Conservation (phyloP, 345 rosid species). For the Gossypium longicalyx region DNA sequence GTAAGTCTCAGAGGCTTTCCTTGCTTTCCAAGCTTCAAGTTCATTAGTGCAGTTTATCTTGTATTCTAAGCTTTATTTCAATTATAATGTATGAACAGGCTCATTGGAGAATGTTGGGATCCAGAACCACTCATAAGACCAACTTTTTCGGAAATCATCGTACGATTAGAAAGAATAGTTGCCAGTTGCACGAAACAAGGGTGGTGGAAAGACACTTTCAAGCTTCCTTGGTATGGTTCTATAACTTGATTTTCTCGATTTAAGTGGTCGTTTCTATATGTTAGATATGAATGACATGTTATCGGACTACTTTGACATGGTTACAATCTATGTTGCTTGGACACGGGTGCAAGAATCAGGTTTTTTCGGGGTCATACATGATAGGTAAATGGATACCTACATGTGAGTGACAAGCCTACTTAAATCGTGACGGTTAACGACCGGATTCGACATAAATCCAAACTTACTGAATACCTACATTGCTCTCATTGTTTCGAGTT, state of each 20-base stretch:
- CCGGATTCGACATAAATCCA: neutral
- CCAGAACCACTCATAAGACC: conserved; percentile 59
- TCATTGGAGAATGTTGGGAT: conserved; percentile 91
- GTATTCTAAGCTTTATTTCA: neutral
- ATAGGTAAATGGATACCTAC: neutral
- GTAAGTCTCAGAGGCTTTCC: conserved; percentile 39
- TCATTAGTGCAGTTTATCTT: neutral
- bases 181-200: conserved; percentile 73
- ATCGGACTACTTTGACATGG: neutral
- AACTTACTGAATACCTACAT: neutral
- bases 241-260: neutral
- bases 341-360: neutral
- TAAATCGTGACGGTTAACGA: neutral
- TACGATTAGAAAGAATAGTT: conserved; percentile 67
- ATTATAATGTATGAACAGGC: conserved; percentile 34
- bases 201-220: conserved; percentile 96
- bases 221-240: conserved; percentile 82
- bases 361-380: neutral
- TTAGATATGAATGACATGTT: neutral
- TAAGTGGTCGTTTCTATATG: neutral
- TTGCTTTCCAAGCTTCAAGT: neutral
- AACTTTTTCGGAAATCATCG: conserved; percentile 70
- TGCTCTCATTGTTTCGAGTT: neutral
- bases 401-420: neutral
- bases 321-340: neutral